phyloP scores from a whole-genome alignment of 192 early-diverging fungal genomes.

The Coemansia sp. region DNA sequence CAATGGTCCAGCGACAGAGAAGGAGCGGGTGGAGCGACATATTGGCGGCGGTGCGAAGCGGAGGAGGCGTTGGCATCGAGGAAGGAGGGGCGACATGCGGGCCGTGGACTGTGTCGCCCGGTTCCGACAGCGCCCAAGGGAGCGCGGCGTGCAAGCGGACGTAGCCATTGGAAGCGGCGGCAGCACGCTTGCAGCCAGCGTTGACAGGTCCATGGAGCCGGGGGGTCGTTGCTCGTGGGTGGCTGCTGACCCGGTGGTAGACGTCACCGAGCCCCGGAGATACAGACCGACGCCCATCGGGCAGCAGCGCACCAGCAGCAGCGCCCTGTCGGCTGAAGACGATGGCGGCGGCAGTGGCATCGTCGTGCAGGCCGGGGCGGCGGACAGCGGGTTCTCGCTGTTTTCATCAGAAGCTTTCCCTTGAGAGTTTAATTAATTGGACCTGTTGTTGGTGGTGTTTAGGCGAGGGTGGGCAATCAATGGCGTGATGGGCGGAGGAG shows the following conservation, averaged over 20 bases:
- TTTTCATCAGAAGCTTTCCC: constrained; percentile 7
- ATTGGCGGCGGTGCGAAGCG: neutral
- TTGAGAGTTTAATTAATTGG: neutral
- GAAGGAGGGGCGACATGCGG: neutral
- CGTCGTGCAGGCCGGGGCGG: no score
- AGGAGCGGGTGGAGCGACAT: no score
- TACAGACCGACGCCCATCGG: constrained; percentile 26
- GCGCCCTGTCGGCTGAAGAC: neutral
- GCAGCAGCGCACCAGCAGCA: neutral
- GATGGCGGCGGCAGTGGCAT: no score
- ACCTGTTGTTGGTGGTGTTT: neutral
- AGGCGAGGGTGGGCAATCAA: no score
- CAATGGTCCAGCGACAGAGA: neutral
- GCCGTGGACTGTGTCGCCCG: neutral
- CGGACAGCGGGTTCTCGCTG: constrained; percentile 10
- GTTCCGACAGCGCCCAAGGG: no score
- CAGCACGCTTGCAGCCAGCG: neutral
- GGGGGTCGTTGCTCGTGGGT: no score
- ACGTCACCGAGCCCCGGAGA: constrained; percentile 6
- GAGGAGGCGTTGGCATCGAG: neutral
- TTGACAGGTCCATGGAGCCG: neutral
- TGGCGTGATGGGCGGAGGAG: no score
- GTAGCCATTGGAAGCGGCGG: no score
- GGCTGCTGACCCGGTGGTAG: constrained; percentile 16
- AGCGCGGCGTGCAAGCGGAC: no score